Percentiles rank a stretch among this genome's conserved stretches.
Conservation (phyloP, 2,329 filamentous ascomycete genomes). For the Incumbomyces delicatus region DNA sequence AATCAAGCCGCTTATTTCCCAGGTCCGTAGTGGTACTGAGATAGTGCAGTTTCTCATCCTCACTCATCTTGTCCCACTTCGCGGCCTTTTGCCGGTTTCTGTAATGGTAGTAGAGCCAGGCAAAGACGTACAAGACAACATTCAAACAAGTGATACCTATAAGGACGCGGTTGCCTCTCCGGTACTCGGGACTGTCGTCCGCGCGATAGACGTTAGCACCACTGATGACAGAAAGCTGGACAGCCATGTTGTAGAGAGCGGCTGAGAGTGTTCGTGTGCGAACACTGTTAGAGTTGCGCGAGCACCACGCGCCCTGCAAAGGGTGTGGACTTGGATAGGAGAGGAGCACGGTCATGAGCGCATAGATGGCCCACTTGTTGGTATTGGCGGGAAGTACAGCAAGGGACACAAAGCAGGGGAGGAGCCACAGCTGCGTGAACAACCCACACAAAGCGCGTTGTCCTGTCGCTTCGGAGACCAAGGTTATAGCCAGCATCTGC, state of each 20-base stretch:
- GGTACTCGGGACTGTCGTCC: conserved; percentile 48
- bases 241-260: conserved; percentile 32
- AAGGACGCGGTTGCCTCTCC: conserved; percentile 48
- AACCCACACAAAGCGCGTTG: conserved; percentile 43
- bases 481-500: too few relatives aligned
- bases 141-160: conserved; percentile 44
- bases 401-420: conserved; percentile 45
- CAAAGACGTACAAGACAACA: conserved; percentile 40
- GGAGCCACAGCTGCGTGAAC: conserved; percentile 42
- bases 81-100: conserved; percentile 26
- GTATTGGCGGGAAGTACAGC: conserved; percentile 35
- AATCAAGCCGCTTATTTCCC: conserved; percentile 29
- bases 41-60: conserved; percentile 29
- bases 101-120: conserved; percentile 32
- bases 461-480: conserved; percentile 40
- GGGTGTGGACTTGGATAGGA: conserved; percentile 49
- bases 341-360: conserved; percentile 42
- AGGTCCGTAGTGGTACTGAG: conserved; percentile 29
- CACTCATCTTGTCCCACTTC: conserved; percentile 35
- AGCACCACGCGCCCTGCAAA: conserved; percentile 36
- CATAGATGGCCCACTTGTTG: conserved; percentile 43
- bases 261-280: conserved; percentile 29
- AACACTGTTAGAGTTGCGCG: conserved; percentile 31
- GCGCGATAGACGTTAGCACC: conserved; percentile 36
- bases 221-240: conserved; percentile 28